Conservation (phyloP, 768 basidiomycete genomes). For the Boletus coccyginus region DNA sequence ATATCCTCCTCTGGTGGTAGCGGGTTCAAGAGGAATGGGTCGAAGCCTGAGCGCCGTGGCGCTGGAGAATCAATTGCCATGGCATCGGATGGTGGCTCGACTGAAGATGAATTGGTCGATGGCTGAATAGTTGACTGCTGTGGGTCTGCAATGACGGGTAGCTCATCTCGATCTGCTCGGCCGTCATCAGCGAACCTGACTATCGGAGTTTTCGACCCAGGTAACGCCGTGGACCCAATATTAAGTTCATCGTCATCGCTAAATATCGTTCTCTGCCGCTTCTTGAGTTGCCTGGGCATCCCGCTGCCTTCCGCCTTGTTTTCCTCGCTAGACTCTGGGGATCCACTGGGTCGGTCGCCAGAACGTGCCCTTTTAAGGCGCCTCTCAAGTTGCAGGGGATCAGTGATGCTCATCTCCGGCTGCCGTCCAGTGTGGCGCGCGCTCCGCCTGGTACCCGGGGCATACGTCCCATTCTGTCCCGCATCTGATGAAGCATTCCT, state of each 20-base stretch:
- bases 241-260: constrained; percentile 51
- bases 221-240: constrained; percentile 25
- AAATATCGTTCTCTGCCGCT: constrained; percentile 43
- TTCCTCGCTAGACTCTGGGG: constrained; percentile 47
- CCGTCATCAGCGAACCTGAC: constrained; percentile 53
- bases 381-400: constrained; percentile 72
- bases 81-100: constrained; percentile 7
- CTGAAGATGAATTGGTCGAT: not conserved
- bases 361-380: constrained; percentile 69
- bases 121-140: not conserved
- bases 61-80: constrained; percentile 40
- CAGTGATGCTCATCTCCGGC: constrained; percentile 71
- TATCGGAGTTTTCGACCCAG: constrained; percentile 32
- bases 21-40: constrained; percentile 54
- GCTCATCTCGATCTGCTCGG: constrained; percentile 13
- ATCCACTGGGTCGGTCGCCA: constrained; percentile 50
- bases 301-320: constrained; percentile 40
- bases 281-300: constrained; percentile 47
- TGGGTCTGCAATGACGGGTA: constrained; percentile 12
- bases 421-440: constrained; percentile 70
- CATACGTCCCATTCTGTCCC: constrained; percentile 33
- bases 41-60: constrained; percentile 44
- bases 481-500: constrained; percentile 19
- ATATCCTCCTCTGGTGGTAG: constrained; percentile 33
- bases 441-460: constrained; percentile 63